Conservation (phyloP, 1,139 yeast species). For the Pichia sp. region DNA sequence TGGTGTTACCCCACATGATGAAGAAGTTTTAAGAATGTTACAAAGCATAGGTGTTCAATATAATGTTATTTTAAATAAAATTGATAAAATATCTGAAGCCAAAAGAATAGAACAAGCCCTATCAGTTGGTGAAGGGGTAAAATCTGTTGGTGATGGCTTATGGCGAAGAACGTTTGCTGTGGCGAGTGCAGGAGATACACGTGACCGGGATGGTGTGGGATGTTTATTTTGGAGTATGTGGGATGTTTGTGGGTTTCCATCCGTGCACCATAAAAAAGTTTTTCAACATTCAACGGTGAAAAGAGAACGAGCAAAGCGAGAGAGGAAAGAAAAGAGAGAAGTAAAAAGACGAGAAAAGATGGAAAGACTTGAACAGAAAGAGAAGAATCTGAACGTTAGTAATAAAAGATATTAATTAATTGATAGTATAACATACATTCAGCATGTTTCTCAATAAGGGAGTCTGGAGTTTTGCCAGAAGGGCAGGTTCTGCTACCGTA, state of each 20-base stretch:
- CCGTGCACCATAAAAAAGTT: neutral
- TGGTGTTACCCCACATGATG: conserved; percentile 56
- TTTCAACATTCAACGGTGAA: neutral
- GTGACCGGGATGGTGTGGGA: neutral
- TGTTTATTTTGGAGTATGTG: neutral
- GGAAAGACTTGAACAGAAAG: neutral
- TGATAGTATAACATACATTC: no score
- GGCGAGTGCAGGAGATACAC: neutral
- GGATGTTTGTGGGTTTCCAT: neutral
- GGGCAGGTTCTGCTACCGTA: neutral
- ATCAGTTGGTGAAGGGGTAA: conserved; percentile 23
- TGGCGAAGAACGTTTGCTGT: neutral
- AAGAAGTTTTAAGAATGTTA: conserved; percentile 44
- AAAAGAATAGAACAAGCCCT: conserved; percentile 13
- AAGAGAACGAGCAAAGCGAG: neutral
- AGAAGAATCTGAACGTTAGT: no score
- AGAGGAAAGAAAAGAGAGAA: neutral
- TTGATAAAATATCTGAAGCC: conserved; percentile 41
- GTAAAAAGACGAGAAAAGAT: neutral
- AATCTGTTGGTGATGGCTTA: conserved; percentile 19
- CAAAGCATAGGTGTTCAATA: conserved; percentile 54
- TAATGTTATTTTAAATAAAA: conserved; percentile 71
- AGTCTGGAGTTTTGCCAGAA: neutral
- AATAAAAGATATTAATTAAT: no score
- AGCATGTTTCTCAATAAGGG: neutral